Conservation (phyloP, 2,329 filamentous ascomycete genomes). For the Apiospora phragmitis region DNA sequence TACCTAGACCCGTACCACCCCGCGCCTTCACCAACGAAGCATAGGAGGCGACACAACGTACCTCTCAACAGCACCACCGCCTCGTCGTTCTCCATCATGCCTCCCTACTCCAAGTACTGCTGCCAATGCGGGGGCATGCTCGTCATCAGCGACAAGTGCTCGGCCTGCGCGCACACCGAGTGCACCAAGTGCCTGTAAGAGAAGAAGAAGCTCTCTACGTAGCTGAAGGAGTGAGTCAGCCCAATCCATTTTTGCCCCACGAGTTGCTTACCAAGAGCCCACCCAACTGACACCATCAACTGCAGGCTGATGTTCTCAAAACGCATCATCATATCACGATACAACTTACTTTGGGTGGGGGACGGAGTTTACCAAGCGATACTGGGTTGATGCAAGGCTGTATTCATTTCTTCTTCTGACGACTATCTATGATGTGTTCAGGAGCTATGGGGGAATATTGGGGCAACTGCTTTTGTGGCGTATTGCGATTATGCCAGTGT, state of each 20-base stretch:
- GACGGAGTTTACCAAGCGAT: not conserved
- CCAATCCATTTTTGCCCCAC: not conserved
- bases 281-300: not conserved
- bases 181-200: slow-evolving; percentile 46
- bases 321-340: not conserved
- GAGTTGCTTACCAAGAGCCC: not conserved
- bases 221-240: not conserved
- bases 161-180: slow-evolving; percentile 50
- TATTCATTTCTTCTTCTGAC: not conserved
- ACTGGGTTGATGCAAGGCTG: not conserved
- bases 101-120: slow-evolving; percentile 50
- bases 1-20: not conserved
- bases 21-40: not conserved
- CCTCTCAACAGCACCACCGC: slow-evolving; percentile 10
- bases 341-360: not conserved
- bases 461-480: not conserved
- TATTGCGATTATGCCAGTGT: not conserved
- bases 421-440: not conserved
- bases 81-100: slow-evolving; percentile 31
- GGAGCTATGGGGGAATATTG: not conserved
- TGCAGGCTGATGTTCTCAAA: not conserved
- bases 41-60: not conserved
- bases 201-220: not conserved
- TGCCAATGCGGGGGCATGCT: slow-evolving; percentile 57
- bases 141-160: slow-evolving; percentile 57